Percentiles rank a stretch among this genome's conserved stretches.
Conservation (phyloP, 2,329 filamentous ascomycete species). For the Nannizzia gypsea region DNA sequence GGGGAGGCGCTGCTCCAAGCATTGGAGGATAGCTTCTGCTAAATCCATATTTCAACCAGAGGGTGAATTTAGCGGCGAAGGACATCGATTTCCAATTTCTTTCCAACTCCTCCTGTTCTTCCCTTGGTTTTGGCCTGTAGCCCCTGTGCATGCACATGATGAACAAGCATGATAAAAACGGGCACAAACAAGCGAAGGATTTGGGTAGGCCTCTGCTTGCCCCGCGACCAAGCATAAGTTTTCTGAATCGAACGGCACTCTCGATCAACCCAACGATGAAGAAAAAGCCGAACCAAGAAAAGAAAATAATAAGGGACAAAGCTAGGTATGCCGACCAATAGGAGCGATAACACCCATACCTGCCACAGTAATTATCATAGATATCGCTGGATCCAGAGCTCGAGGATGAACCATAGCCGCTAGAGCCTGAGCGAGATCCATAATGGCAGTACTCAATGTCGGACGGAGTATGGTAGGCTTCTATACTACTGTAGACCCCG, state of each 20-base stretch:
- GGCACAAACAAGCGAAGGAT: constrained; percentile 1
- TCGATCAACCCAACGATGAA: constrained; percentile 1
- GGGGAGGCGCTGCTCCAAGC: background rate
- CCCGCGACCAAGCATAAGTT: background rate
- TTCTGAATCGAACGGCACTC: background rate
- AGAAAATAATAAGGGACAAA: background rate
- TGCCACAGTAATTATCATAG: background rate
- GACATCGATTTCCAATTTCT: constrained; percentile 4
- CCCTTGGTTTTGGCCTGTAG: background rate
- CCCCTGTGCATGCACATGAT: constrained; percentile 1
- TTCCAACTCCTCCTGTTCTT: background rate
- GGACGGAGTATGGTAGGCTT: background rate
- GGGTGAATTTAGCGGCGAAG: background rate
- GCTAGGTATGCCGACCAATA: background rate
- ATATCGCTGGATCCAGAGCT: background rate
- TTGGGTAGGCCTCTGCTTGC: background rate
- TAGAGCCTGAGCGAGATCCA: too few relatives aligned
- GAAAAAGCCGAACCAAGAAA: background rate
- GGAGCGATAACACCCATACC: background rate
- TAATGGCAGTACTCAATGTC: background rate
- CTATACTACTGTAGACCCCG: background rate
- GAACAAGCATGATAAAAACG: background rate
- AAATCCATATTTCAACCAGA: constrained; percentile 4
- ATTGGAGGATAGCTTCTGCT: background rate
- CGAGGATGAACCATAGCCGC: background rate